Base-by-base conservation (phyloP, 1,139 yeast species). In the Hansenula anomala region DNA sequence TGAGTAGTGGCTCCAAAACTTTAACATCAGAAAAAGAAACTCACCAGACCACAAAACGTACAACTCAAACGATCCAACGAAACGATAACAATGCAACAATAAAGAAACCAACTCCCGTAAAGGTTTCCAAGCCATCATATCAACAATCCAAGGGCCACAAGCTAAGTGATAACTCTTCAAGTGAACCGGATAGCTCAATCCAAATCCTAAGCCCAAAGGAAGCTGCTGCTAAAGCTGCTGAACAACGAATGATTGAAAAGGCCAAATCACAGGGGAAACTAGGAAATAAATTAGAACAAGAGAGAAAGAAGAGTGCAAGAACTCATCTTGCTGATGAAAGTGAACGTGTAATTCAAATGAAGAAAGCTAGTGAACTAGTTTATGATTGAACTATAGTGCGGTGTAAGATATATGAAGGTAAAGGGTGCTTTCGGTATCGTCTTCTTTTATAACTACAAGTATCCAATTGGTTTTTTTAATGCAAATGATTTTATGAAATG, bases 161-260 rank as follows among this genome's bases (percentile, higher is more conserved):
- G n/a, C 15, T 35, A 17, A 20, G 15, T 13, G 14, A 36, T 25
- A n/a, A 6, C 4, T 19, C 24, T 3, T 10, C 28, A 30, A 11
- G 19, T n/a, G 28, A 19, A 9, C 27, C 29, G 77, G 80, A 9
- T 20, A 20, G 22, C 9, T 6, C 70, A 82, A 87, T 75, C 95
- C 97, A 67, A 86, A 87, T 70, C 88, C 81, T 67, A 86, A 96
- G 95, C 62, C 86, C 92, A 63, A 90, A 96, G 78, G 92, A 88
- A 47, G 83, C 80, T 64, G 90, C 92, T 69, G 75, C 83, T 66
- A 80, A 79, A 63, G 84, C 82, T 69, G 96, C 57, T 8, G 49
- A 53, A 36, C 43, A 45, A 30, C 31, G 59, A 32, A 36, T 37
- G 17, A 30, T 40, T 2, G 30, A 43, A 12, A 30, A 34, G 24